These are phyloP conservation scores for Suillus occidentalis DNA, from an alignment of 768 basidiomycete species.

Conservation along the genomic window DNA sequence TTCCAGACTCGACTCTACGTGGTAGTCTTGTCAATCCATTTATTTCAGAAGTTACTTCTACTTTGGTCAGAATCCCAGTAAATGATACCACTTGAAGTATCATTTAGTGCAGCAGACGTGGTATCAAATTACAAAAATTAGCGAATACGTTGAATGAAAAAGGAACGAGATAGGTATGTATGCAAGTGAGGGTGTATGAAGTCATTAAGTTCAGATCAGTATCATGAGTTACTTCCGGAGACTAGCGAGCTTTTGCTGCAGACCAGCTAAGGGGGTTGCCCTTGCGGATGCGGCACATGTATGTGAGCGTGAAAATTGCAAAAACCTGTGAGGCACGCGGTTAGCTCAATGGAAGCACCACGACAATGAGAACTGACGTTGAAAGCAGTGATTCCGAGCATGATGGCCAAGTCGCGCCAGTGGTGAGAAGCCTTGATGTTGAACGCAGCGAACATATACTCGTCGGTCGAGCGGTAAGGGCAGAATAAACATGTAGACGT, in stretches of 20 bases:
- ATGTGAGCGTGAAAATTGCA: slow-evolving; percentile 30
- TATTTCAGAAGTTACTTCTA: neutral
- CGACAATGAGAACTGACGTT: slow-evolving; percentile 36
- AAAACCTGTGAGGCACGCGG: slow-evolving; percentile 18
- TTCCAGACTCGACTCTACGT: neutral
- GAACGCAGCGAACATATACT: slow-evolving; percentile 45
- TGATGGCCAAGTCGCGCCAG: slow-evolving; percentile 49
- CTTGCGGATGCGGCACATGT: slow-evolving; percentile 30
- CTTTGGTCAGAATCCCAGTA: neutral
- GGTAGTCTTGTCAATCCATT: neutral
- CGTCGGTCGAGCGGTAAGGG: slow-evolving; percentile 53
- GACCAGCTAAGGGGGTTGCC: slow-evolving; percentile 10
- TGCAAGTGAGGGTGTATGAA: neutral
- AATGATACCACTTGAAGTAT: neutral
- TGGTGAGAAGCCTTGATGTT: slow-evolving; percentile 57
- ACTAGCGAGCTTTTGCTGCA: slow-evolving; percentile 3
- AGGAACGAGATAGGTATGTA: neutral
- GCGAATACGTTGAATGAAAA: neutral
- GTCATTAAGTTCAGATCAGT: neutral
- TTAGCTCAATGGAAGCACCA: neutral
- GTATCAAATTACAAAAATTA: slow-evolving; percentile 2
- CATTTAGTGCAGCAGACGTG: neutral
- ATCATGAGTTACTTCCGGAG: neutral
- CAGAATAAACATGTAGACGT: slow-evolving; percentile 52
- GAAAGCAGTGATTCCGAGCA: slow-evolving; percentile 43